These are phyloP conservation scores for Nicotiana undulata DNA, from an alignment of 257 asterid genomes.

Conservation along the genomic window DNA sequence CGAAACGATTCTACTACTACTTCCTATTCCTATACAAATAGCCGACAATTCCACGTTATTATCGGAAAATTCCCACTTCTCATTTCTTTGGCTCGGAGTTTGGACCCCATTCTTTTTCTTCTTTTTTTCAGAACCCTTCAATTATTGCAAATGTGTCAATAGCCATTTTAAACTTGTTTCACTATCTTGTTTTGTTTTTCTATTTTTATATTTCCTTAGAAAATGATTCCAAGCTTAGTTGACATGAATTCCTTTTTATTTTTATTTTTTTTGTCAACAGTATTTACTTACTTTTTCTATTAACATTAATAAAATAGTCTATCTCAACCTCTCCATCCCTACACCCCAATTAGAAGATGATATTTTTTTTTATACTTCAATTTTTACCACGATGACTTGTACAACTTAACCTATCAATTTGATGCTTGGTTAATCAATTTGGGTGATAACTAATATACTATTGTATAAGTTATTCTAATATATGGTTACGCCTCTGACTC, in stretches of 20 bases:
- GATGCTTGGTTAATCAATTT: not conserved
- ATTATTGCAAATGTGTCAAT: not conserved
- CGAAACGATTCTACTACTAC: slow-evolving; percentile 27
- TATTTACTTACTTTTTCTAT: not conserved
- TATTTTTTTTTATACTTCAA: too few species aligned
- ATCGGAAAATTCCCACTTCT: not conserved
- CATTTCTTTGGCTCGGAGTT: not conserved
- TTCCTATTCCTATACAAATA: not conserved
- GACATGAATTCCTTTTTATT: not conserved
- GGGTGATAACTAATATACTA: not conserved
- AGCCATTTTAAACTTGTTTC: not conserved
- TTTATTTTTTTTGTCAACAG: too few species aligned
- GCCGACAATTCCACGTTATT: slow-evolving; percentile 23
- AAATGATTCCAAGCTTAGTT: not conserved
- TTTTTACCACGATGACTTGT: not conserved
- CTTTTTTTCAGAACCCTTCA: not conserved
- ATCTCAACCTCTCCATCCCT: not conserved
- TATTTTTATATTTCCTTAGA: not conserved
- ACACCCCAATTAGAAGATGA: not conserved
- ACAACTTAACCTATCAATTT: not conserved
- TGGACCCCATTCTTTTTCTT: not conserved
- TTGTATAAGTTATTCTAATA: too few species aligned
- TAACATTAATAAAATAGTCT: not conserved
- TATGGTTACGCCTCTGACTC: too few species aligned
- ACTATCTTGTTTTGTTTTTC: not conserved